Base-by-base conservation (phyloP, 2,329 filamentous ascomycete species). In the Fusarium metavorans region DNA sequence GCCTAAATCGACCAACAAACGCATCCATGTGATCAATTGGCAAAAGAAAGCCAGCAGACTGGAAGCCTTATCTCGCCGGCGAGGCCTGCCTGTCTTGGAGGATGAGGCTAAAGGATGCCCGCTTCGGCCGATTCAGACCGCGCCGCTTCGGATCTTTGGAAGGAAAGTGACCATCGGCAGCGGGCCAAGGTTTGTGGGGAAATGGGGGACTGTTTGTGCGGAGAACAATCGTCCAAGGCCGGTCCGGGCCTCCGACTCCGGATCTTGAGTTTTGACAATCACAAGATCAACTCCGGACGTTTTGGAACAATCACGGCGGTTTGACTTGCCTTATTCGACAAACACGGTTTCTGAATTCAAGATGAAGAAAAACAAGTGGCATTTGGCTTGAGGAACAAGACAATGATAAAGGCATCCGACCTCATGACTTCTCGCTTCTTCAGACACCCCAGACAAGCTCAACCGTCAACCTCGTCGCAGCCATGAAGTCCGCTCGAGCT, bases 1-100 rank as follows among this genome's bases (percentile, higher is more conserved):
- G 45, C 57, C 57, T 35, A 37, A 48, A 67, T 13, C 9, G 37
- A 62, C n/a, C 14, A 45, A 30, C 9, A 8, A 39, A 10, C 5
- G 14, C 9, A 11, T 63, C 30, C 58, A 57, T 57, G 65, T 67
- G 48, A 67, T 23, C 58, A 35, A 34, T 16, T 63, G 10, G 39
- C 45, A 48, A 32, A 67, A 48, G 37, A 25, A 56, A 20, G 25
- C 13, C 34, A 63, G 9, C 37, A 41, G 32, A 30, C 43, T 41
- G 27, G 56, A 45, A 23, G 35, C 58, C 48, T 66, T 39, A 57
- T 35, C 60, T 57, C 41, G 64, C 35, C 72, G 70, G 63, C 52
- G 67, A 68, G 34, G 64, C 72, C 65, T 75, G 63, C 72, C 70
- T 66, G 39, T 71, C 57, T 61, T 27, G 66, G 50, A 59, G 57